These are phyloP conservation scores for Fagopyrum esculentum DNA, from an alignment of 148 eudicot genomes.

Conservation along the genomic window DNA sequence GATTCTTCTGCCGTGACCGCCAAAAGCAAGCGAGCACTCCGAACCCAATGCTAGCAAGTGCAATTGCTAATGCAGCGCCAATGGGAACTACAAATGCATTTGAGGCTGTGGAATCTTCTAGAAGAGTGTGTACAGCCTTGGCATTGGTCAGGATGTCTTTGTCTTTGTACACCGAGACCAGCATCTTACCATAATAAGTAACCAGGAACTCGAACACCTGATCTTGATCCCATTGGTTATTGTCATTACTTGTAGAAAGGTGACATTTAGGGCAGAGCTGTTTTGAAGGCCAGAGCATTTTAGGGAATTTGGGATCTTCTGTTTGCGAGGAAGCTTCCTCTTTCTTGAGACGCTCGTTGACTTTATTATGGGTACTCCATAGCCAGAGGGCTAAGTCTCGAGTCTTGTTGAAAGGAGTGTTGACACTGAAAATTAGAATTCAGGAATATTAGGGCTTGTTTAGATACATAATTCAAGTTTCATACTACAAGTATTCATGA, in stretches of 20 bases:
- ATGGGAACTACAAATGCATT: conserved; percentile 71
- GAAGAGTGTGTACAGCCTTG: conserved; percentile 12
- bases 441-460: conserved; percentile 2
- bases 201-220: conserved; percentile 73
- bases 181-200: conserved; percentile 63
- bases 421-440: conserved; percentile 39
- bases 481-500: too few relatives aligned
- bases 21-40: conserved; percentile 97
- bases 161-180: conserved; percentile 42
- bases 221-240: conserved; percentile 48
- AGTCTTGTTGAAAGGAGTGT: conserved; percentile 65
- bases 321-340: conserved; percentile 57
- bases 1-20: conserved; percentile 94
- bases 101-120: conserved; percentile 42
- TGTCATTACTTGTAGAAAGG: conserved; percentile 20
- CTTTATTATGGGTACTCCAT: conserved; percentile 85
- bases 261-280: conserved; percentile 85
- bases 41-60: conserved; percentile 86
- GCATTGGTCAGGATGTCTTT: conserved; percentile 27
- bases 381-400: conserved; percentile 83
- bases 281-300: conserved; percentile 79
- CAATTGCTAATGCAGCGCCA: conserved; percentile 89
- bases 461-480: too few relatives aligned
- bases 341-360: conserved; percentile 69
- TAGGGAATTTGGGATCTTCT: conserved; percentile 78